These are phyloP conservation scores for Suhomyces bokatorum DNA, from an alignment of 1,139 yeast genomes.

Conservation along the genomic window DNA sequence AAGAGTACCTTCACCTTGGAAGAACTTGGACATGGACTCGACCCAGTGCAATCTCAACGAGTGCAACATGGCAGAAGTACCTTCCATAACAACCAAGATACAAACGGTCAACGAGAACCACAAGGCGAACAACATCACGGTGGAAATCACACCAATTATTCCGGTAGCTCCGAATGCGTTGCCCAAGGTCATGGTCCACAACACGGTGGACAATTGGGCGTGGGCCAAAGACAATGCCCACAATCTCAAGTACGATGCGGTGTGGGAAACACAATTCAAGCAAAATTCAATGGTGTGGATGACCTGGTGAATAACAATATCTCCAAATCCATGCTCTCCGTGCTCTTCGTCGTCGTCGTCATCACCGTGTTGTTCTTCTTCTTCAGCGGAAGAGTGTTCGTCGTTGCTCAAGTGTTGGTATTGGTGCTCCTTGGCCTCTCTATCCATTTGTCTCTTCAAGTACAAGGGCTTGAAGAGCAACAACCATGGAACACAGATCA, in stretches of 20 bases:
- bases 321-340: conserved; percentile 66
- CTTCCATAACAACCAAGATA: conserved; percentile 80
- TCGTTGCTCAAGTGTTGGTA: conserved; percentile 26
- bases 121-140: conserved; percentile 68
- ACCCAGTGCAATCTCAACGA: conserved; percentile 86
- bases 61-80: conserved; percentile 86
- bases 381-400: conserved; percentile 13
- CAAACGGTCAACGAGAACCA: conserved; percentile 76
- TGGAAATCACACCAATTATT: conserved; percentile 46
- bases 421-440: conserved; percentile 40
- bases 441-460: conserved; percentile 46
- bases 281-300: conserved; percentile 81
- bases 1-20: conserved; percentile 77
- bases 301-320: conserved; percentile 76
- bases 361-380: conserved; percentile 40
- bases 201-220: conserved; percentile 71
- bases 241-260: conserved; percentile 74
- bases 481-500: conserved; percentile 76
- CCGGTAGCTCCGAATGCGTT: conserved; percentile 56
- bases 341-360: conserved; percentile 54
- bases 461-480: conserved; percentile 61
- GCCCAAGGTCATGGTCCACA: conserved; percentile 78
- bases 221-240: conserved; percentile 83
- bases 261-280: conserved; percentile 74
- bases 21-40: conserved; percentile 81